Percentiles rank a stretch among this genome's conserved stretches.
Conservation (phyloP, 169 alveolate genomes). For the Plasmodium fragile region DNA sequence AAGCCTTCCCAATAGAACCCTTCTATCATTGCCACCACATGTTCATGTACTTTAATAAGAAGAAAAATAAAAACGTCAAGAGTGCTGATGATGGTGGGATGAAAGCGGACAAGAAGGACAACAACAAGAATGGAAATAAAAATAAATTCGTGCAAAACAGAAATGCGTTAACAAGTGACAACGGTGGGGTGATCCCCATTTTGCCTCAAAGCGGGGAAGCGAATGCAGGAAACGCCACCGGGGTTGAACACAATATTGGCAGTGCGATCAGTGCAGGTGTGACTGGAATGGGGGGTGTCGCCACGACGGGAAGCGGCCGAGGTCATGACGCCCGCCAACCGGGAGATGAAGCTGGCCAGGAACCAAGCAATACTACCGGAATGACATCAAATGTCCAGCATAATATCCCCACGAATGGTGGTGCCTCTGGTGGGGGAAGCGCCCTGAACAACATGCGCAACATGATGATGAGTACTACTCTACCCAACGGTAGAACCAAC, state of each 20-base stretch:
- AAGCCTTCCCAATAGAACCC: conserved; percentile 43
- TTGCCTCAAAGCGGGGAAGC: neutral
- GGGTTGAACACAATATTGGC: neutral
- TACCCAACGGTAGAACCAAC: neutral
- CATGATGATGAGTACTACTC: neutral
- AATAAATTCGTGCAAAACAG: conserved; percentile 5
- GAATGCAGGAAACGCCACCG: neutral
- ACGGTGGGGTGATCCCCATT: neutral
- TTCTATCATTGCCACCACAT: conserved; percentile 64
- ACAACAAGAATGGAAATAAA: conserved; percentile 1
- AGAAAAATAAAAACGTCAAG: conserved; percentile 49
- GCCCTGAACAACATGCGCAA: neutral
- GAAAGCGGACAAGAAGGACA: neutral
- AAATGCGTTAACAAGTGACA: neutral
- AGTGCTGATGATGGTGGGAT: neutral
- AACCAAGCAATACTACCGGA: neutral
- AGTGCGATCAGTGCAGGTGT: neutral
- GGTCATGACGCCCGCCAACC: neutral
- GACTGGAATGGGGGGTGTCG: neutral
- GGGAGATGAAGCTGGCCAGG: neutral
- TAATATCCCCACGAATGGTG: neutral
- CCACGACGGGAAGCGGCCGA: neutral
- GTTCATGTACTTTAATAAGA: conserved; percentile 62
- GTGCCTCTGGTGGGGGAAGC: neutral
- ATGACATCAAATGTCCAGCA: neutral